Conservation (phyloP, 768 basidiomycete genomes). For the Kondoa subrosea region DNA sequence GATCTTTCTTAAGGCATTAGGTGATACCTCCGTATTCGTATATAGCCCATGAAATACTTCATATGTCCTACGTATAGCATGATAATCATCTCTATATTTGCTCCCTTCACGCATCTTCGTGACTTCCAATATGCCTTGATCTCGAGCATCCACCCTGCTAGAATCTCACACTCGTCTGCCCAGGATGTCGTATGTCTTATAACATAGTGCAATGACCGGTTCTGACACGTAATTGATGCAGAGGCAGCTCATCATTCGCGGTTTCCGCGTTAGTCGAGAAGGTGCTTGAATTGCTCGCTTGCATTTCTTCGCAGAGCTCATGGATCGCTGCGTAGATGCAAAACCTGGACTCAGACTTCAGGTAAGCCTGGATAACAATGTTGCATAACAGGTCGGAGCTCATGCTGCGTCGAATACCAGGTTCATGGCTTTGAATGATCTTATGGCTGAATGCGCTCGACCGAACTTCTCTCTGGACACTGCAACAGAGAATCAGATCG, state of each 20-base stretch:
- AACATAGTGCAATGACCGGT: background rate
- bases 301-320: background rate
- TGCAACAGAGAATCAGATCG: slow-evolving; percentile 60
- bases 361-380: background rate
- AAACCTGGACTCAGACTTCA: background rate
- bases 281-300: background rate
- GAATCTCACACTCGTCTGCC: background rate
- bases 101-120: background rate
- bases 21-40: no score
- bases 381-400: background rate
- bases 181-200: background rate
- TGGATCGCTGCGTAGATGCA: background rate
- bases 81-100: no score
- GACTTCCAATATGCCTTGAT: background rate
- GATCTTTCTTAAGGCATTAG: no score
- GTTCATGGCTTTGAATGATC: slow-evolving; percentile 11
- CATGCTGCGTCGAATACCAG: background rate
- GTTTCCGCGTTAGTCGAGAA: background rate
- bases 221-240: background rate
- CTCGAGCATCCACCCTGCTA: background rate
- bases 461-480: slow-evolving; percentile 71
- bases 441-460: slow-evolving; percentile 31
- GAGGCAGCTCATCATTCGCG: background rate
- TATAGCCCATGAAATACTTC: no score
- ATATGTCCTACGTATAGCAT: no score